Conservation (phyloP, 2,329 filamentous ascomycete species). For the Fusarium nurragi region DNA sequence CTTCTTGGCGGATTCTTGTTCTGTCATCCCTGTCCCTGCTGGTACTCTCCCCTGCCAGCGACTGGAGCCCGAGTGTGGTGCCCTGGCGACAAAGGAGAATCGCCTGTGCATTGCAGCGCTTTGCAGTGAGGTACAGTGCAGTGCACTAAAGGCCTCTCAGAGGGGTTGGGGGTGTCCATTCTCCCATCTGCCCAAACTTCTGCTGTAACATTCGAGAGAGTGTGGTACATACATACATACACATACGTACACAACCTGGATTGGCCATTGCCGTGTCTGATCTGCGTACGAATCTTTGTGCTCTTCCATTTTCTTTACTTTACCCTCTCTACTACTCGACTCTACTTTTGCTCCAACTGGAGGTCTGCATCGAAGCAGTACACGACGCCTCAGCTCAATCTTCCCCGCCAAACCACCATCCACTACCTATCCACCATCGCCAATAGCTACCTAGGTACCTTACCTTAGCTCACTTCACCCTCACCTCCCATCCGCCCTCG, state of each 20-base stretch:
- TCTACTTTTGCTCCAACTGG: constrained; percentile 30
- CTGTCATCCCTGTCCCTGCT: constrained; percentile 33
- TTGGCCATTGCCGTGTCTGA: constrained; percentile 25
- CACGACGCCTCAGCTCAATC: constrained; percentile 38
- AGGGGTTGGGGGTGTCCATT: constrained; percentile 4
- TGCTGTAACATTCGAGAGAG: constrained; percentile 25
- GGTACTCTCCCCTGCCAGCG: constrained; percentile 33
- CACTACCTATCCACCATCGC: constrained; percentile 17
- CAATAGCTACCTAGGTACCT: constrained; percentile 32
- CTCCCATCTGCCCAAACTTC: constrained; percentile 16
- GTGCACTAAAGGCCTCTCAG: constrained; percentile 5
- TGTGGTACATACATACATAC: constrained; percentile 24
- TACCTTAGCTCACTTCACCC: constrained; percentile 28
- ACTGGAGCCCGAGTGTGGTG: constrained; percentile 36
- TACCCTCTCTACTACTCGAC: constrained; percentile 1
- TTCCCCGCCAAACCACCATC: constrained; percentile 31
- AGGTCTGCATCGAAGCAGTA: constrained; percentile 31
- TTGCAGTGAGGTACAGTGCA: constrained; percentile 2
- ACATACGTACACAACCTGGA: constrained; percentile 22
- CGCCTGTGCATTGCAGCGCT: constrained; percentile 17
- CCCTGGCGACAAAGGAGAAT: constrained; percentile 42
- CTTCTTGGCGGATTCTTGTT: constrained; percentile 37
- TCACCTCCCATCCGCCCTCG: constrained; percentile 33
- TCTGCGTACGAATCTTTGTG: constrained; percentile 20
- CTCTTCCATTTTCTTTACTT: constrained; percentile 12